These are phyloP conservation scores for Nevesoporus exiguus DNA, from an alignment of 768 basidiomycete genomes.

Conservation along the genomic window DNA sequence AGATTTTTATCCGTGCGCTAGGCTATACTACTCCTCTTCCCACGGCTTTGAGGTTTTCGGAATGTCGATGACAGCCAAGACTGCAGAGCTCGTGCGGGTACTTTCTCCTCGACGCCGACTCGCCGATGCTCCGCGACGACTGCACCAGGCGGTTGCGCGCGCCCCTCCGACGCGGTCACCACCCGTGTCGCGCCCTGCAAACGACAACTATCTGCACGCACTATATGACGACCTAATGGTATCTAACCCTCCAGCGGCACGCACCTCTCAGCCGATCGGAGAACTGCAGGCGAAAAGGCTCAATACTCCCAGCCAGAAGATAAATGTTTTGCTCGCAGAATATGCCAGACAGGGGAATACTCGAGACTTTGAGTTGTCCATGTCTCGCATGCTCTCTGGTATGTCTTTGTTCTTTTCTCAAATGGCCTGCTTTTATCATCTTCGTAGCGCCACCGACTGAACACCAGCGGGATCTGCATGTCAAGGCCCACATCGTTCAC, in stretches of 20 bases:
- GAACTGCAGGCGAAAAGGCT: background rate
- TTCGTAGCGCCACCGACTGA: constrained; percentile 42
- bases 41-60: too few relatives aligned
- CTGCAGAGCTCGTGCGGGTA: background rate
- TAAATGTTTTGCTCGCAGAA: constrained; percentile 47
- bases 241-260: constrained; percentile 8
- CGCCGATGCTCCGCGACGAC: constrained; percentile 7
- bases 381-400: constrained; percentile 46
- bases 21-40: too few relatives aligned
- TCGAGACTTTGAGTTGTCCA: constrained; percentile 42
- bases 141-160: constrained; percentile 20
- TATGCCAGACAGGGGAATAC: constrained; percentile 48
- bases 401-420: constrained; percentile 8
- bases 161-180: background rate
- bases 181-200: constrained; percentile 17
- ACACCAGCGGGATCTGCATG: constrained; percentile 64
- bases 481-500: constrained; percentile 56
- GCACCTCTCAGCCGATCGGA: background rate
- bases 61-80: background rate
- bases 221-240: constrained; percentile 43
- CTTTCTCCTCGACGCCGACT: constrained; percentile 2
- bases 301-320: constrained; percentile 29
- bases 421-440: background rate
- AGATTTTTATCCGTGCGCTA: constrained; percentile 1
- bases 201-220: constrained; percentile 13